A percentile compares a stretch with the other conserved stretches of the same genome.
Evolutionary conservation across 2,329 filamentous ascomycete genomes (phyloP).

Genomic region (Claviceps citrina): DNA sequence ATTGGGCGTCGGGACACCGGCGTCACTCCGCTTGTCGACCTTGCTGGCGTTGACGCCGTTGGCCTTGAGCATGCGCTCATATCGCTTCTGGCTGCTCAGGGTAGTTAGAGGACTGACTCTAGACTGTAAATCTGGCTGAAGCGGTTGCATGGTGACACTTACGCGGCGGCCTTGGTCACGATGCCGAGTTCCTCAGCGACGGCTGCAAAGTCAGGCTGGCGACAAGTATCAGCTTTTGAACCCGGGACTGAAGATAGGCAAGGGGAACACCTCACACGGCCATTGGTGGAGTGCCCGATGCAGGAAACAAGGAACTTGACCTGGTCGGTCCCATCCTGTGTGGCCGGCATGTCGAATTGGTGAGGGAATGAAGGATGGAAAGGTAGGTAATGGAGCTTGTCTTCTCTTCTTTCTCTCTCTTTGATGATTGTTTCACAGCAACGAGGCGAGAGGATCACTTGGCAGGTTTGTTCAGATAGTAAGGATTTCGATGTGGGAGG

Average conservation of each 20-base stretch:
- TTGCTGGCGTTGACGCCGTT: constrained; percentile 28
- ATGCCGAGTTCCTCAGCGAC: constrained; percentile 52
- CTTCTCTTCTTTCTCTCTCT: background rate
- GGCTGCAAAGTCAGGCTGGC: constrained; percentile 46
- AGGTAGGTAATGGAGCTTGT: background rate
- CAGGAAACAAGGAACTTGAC: constrained; percentile 52
- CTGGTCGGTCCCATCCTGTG: constrained; percentile 35
- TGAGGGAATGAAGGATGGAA: no score
- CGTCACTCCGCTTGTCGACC: constrained; percentile 5
- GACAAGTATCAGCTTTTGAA: background rate
- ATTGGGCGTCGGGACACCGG: constrained; percentile 3
- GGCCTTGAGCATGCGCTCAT: constrained; percentile 48
- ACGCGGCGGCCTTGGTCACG: constrained; percentile 54
- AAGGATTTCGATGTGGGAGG: background rate
- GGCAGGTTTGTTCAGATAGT: no score
- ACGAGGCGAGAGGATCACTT: background rate
- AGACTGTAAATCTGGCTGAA: background rate
- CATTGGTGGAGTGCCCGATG: constrained; percentile 43
- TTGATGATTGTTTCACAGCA: background rate
- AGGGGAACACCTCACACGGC: constrained; percentile 32
- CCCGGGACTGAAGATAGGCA: background rate
- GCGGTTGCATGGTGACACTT: constrained; percentile 25
- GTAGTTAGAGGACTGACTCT: background rate
- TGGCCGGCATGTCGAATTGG: constrained; percentile 7
- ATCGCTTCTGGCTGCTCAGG: constrained; percentile 47